phyloP scores from a whole-genome alignment of 257 asterid genomes.

The Forsythia viridissima region DNA sequence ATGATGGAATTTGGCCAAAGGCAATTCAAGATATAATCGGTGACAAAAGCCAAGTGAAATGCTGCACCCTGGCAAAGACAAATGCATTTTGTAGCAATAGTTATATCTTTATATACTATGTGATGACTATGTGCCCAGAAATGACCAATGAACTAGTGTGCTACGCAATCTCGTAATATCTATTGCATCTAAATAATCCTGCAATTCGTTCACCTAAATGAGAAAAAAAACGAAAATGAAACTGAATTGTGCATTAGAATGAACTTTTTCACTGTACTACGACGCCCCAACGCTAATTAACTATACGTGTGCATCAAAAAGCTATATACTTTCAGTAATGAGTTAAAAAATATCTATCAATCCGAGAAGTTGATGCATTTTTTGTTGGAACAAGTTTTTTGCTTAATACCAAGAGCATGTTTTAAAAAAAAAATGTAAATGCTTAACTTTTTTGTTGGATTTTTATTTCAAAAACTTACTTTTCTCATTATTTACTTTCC shows the following conservation, averaged over 20 bases:
- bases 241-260: background rate
- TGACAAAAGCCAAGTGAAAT: background rate
- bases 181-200: too few species aligned
- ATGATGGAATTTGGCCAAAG: slow-evolving; percentile 1
- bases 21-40: background rate
- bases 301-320: background rate
- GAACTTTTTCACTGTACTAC: background rate
- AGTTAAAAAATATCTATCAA: background rate
- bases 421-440: background rate
- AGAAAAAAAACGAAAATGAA: background rate
- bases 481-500: background rate
- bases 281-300: background rate
- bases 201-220: background rate
- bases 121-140: background rate
- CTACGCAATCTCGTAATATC: background rate
- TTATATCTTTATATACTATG: background rate
- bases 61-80: background rate
- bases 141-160: background rate
- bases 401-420: too few species aligned
- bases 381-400: background rate
- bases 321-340: background rate
- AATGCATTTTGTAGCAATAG: background rate
- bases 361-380: background rate
- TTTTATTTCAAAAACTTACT: background rate
- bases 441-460: background rate